Percentiles rank a stretch among this genome's conserved stretches.
Conservation (phyloP, 129 eudicot genomes). For the Centrapalus pauciflorus region DNA sequence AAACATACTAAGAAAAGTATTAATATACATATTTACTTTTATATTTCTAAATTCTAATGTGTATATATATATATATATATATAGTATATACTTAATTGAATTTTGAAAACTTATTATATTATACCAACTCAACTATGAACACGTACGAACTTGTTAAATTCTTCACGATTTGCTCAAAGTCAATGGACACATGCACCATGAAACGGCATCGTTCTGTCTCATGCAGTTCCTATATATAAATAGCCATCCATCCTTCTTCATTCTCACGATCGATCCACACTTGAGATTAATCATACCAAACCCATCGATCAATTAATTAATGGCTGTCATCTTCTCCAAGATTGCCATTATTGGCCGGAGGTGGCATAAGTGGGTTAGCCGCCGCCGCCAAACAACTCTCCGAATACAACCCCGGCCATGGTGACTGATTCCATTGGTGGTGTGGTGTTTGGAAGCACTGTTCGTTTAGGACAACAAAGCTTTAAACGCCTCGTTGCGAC, state of each 20-base stretch:
- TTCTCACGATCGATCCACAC: neutral
- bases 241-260: conserved; percentile 1
- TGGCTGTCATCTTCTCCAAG: conserved; percentile 42
- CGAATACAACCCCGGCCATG: conserved; percentile 55
- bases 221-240: conserved; percentile 17
- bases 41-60: too few species aligned
- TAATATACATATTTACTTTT: too few species aligned
- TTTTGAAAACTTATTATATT: too few species aligned
- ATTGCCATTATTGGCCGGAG: conserved; percentile 92
- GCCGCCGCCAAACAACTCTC: conserved; percentile 92
- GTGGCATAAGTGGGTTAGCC: conserved; percentile 92
- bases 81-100: too few species aligned
- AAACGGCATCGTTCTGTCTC: neutral
- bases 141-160: too few species aligned
- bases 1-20: too few species aligned
- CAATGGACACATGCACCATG: neutral
- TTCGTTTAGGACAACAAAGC: conserved; percentile 67
- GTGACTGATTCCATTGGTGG: conserved; percentile 85
- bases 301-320: neutral
- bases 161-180: conserved; percentile 14
- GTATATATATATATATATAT: too few species aligned
- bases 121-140: conserved; percentile 19
- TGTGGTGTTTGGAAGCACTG: conserved; percentile 88
- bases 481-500: conserved; percentile 96
- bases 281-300: conserved; percentile 1